A percentile compares a stretch with the other conserved stretches of the same genome.
Conservation (phyloP, 2,329 filamentous ascomycete genomes). For the Claviceps purpurea region DNA sequence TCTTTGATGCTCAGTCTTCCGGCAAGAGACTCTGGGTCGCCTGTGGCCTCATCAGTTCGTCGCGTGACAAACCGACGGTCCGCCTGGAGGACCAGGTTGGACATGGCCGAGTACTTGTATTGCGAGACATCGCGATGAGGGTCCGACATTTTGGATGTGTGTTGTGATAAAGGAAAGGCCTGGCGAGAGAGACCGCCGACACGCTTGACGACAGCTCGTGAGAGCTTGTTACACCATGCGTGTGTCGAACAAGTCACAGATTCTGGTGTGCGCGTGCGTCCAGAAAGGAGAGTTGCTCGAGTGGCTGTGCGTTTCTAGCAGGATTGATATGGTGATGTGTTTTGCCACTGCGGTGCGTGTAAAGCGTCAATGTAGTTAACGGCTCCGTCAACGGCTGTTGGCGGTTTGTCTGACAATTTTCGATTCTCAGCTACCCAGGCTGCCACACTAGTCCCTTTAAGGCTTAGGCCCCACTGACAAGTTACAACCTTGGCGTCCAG, state of each 20-base stretch:
- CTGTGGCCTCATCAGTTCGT: slow-evolving; percentile 86
- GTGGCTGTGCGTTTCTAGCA: slow-evolving; percentile 9
- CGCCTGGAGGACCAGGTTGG: slow-evolving; percentile 99
- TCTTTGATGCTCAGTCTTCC: slow-evolving; percentile 86
- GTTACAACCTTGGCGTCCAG: neutral
- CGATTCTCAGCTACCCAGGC: slow-evolving; percentile 15
- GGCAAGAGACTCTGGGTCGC: slow-evolving; percentile 92
- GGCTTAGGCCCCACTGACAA: neutral
- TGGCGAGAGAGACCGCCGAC: slow-evolving; percentile 19
- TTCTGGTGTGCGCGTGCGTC: slow-evolving; percentile 6
- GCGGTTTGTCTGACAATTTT: slow-evolving; percentile 19
- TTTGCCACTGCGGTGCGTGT: neutral
- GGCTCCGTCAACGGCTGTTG: neutral
- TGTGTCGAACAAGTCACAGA: slow-evolving; percentile 10
- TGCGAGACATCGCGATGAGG: slow-evolving; percentile 75
- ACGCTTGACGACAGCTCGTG: slow-evolving; percentile 24
- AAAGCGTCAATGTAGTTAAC: neutral
- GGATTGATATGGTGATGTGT: neutral
- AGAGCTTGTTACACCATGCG: slow-evolving; percentile 22
- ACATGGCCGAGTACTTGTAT: slow-evolving; percentile 99
- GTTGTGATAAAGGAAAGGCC: slow-evolving; percentile 12
- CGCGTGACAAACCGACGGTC: slow-evolving; percentile 91
- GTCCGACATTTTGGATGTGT: slow-evolving; percentile 51
- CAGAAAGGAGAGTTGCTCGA: slow-evolving; percentile 8
- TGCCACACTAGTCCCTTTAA: slow-evolving; percentile 5